Percentiles rank a stretch among this genome's conserved stretches.
Evolutionary conservation across 2,329 filamentous ascomycete genomes (phyloP).

Genomic region (Cytospora piceae): DNA sequence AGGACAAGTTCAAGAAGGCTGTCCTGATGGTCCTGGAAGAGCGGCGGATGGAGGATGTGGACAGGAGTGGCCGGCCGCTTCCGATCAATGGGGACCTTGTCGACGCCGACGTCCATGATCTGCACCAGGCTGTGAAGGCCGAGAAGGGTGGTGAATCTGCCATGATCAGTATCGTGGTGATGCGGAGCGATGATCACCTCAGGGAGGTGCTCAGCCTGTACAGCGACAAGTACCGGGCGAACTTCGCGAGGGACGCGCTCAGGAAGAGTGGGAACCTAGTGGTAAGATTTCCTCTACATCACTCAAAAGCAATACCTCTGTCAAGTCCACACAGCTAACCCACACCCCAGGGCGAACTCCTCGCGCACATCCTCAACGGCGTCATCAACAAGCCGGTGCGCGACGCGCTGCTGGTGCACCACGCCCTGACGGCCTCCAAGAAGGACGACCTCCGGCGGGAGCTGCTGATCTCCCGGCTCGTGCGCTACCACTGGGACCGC

Average conservation of each 20-base stretch:
- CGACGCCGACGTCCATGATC: conserved; percentile 70
- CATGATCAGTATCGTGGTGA: conserved; percentile 84
- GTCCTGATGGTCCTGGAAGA: conserved; percentile 84
- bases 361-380: conserved; percentile 94
- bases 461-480: conserved; percentile 82
- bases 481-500: conserved; percentile 91
- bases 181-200: conserved; percentile 80
- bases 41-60: conserved; percentile 78
- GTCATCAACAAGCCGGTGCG: conserved; percentile 94
- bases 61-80: conserved; percentile 63
- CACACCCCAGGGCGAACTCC: conserved; percentile 76
- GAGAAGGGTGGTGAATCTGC: conserved; percentile 83
- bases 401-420: conserved; percentile 87
- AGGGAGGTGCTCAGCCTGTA: conserved; percentile 79
- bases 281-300: conserved; percentile 58
- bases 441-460: conserved; percentile 78
- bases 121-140: conserved; percentile 69
- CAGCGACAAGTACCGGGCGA: conserved; percentile 71
- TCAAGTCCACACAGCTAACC: conserved; percentile 7
- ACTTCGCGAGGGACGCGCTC: conserved; percentile 87
- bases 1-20: conserved; percentile 93
- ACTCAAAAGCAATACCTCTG: too few relatives aligned
- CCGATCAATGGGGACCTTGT: conserved; percentile 63
- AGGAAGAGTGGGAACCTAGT: conserved; percentile 90
- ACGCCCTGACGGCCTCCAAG: conserved; percentile 77